Base-by-base conservation (phyloP, 2,329 filamentous ascomycete species). In the Ceratocystis diversiconidia region DNA sequence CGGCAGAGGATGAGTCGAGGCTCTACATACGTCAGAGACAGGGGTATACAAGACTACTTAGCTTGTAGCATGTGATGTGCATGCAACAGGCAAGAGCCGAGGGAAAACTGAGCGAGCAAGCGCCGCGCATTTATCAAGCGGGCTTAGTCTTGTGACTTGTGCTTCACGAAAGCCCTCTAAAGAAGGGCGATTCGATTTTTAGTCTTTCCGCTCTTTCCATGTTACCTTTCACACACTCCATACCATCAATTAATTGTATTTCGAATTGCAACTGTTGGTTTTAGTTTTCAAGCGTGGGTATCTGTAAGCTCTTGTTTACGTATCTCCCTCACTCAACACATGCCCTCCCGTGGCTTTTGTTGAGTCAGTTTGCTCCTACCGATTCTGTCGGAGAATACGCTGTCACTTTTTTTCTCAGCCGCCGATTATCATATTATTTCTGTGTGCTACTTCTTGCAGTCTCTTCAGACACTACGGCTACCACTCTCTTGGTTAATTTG, bases 1-100 rank as follows among this genome's bases (percentile, higher is more conserved):
- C 48, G 19, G 48, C 12, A 52, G 8, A 25, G 48, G 22, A 52
- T 22, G 48, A 3, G 48, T 30, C 8, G 28, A 59, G 55, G 25
- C 55, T 36, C 15, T 32, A 59, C 28, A 59, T 59, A 59, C 55
- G 55, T 59, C 55, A 59, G 28, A 59, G 55, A 59, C 55, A 59
- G 55, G 55, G 55, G 55, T 59, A 3, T 10, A 22, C 22, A 7
- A 36, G 19, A 28, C 48, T 5, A 25, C 17, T 6, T 52, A 52
- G 48, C 48, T 28, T 59, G 28, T 59, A 30, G 15, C 55, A 59
- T 59, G 55, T 59, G 55, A 36, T 36, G 55, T 59, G 30, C 12
- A 59, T 59, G 19, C 8, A 59, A 30, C n/a, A 52, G 22, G n/a
- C 55, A 59, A 59, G 12, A 59, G 55, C 55, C 55, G 55, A 59